Conservation (phyloP, 169 alveolate species). For the Cryptosporidium canis region DNA sequence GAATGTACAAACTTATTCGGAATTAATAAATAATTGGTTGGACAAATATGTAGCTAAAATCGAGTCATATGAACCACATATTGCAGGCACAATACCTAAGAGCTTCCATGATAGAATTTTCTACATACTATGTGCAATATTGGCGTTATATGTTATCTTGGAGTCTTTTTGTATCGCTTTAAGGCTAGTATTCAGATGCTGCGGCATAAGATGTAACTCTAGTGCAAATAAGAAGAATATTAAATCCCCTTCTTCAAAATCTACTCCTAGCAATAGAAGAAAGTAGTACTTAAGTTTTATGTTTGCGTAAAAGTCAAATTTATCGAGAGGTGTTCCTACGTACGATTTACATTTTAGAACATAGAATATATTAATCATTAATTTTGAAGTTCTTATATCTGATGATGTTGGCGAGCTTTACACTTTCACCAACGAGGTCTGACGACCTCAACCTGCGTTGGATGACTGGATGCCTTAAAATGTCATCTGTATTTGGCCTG, state of each 20-base stretch:
- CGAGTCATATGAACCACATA: slow-evolving; percentile 13
- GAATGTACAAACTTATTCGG: neutral
- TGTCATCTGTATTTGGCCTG: slow-evolving; percentile 67
- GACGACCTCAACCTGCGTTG: slow-evolving; percentile 55
- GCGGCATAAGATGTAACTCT: neutral
- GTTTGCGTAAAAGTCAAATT: neutral
- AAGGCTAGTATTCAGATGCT: slow-evolving; percentile 14
- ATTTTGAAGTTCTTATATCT: neutral
- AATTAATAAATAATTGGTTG: slow-evolving; percentile 21
- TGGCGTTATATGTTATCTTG: slow-evolving; percentile 8
- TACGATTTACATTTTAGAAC: neutral
- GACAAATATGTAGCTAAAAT: slow-evolving; percentile 25
- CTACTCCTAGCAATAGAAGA: slow-evolving; percentile 69
- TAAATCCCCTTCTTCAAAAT: slow-evolving; percentile 38
- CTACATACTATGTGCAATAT: slow-evolving; percentile 17
- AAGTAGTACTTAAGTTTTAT: slow-evolving; percentile 7
- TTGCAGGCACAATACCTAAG: slow-evolving; percentile 38
- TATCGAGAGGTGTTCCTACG: no score
- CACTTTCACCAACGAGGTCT: slow-evolving; percentile 34
- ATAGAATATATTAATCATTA: neutral
- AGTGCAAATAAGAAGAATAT: neutral
- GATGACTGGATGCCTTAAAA: slow-evolving; percentile 52
- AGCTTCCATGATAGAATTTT: slow-evolving; percentile 29
- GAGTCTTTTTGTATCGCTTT: neutral
- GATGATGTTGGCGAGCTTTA: slow-evolving; percentile 40